Evolutionary conservation across 768 basidiomycete species (phyloP), one percentile per base, ranked within the genome.

Genomic region (Mycena vulgaris): DNA sequence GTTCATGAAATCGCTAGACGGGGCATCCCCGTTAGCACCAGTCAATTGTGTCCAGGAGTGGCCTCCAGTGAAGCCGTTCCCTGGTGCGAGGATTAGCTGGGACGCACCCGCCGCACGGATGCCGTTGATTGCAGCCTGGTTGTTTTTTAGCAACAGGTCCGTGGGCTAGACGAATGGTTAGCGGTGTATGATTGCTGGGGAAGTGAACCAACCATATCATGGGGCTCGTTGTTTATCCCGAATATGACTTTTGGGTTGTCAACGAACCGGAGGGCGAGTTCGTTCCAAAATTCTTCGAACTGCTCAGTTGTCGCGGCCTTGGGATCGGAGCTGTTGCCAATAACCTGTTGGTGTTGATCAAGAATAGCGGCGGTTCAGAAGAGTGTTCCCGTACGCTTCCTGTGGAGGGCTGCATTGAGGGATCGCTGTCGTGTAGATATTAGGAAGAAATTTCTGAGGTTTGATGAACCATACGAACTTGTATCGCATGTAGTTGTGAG

Each of bases 401-500:
- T 21, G 80, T 80, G 67, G 80, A 80, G 11, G 85, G 85, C 62
- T 86, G 85, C 33, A 72, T 68, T 14, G 85, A 86, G 1, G 84
- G 83, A 64, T 86, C 85, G 52, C 84, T 85, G 55, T 16, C 39
- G 23, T 61, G 13, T 14, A 69, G 16, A 19, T 17, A 33, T 39
- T 33, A 52, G n/a, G n/a, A 19, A 19, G 19, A 16, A 8, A 57
- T 7, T 49, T 55, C 42, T 42, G 40, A 28, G 19, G 56, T 35
- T 45, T 45, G n/a, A 42, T 17, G 8, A 21, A 40, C 17, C 48
- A 39, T n/a, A 31, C 77, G 52, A 56, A 85, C 85, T 85, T 85
- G 78, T 84, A 85, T 60, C 84, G 80, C 85, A 86, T 86, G 63
- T 86, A 85, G 66, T 85, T 86, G 69, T 85, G 85, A 10, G 85